These are phyloP conservation scores for Fusarium clavum DNA, from an alignment of 2,329 filamentous ascomycete genomes.

Conservation along the genomic window DNA sequence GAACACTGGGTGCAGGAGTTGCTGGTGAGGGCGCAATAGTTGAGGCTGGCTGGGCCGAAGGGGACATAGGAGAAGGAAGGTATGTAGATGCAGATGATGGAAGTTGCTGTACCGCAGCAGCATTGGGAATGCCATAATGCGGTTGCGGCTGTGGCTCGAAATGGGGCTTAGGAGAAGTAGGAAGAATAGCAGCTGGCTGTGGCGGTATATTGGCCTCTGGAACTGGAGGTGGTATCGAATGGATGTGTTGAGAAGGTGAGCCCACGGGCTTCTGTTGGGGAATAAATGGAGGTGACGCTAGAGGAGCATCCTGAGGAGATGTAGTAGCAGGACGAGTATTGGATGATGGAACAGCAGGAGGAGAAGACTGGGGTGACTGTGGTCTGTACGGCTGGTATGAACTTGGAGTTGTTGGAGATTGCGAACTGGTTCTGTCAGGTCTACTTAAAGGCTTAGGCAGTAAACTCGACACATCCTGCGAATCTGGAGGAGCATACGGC, in stretches of 20 bases:
- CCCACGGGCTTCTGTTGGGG: conserved; percentile 27
- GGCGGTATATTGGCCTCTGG: conserved; percentile 9
- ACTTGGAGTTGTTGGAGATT: conserved; percentile 37
- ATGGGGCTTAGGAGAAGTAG: conserved; percentile 24
- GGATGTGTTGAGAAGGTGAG: conserved; percentile 42
- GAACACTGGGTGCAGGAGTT: conserved; percentile 21
- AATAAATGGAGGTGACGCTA: conserved; percentile 4
- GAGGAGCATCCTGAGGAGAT: conserved; percentile 20
- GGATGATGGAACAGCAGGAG: conserved; percentile 5
- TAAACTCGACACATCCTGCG: conserved; percentile 23
- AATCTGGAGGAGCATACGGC: conserved; percentile 46
- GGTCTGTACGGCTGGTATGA: conserved; percentile 50
- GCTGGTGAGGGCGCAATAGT: conserved; percentile 11
- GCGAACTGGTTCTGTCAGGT: conserved; percentile 33
- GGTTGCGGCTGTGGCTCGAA: conserved; percentile 10
- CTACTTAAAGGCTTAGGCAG: conserved; percentile 17
- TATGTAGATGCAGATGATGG: conserved; percentile 19
- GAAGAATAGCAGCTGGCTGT: conserved; percentile 17
- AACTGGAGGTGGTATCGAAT: conserved; percentile 20
- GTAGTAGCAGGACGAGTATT: conserved; percentile 13
- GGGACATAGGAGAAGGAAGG: conserved; percentile 27
- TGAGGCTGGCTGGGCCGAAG: conserved; percentile 20
- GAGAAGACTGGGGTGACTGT: conserved; percentile 29
- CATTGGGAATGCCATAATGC: conserved; percentile 26
- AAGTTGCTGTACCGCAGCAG: conserved; percentile 22